Evolutionary conservation across 2,329 filamentous ascomycete genomes (phyloP).

Genomic region (Aureobasidium pullulans): DNA sequence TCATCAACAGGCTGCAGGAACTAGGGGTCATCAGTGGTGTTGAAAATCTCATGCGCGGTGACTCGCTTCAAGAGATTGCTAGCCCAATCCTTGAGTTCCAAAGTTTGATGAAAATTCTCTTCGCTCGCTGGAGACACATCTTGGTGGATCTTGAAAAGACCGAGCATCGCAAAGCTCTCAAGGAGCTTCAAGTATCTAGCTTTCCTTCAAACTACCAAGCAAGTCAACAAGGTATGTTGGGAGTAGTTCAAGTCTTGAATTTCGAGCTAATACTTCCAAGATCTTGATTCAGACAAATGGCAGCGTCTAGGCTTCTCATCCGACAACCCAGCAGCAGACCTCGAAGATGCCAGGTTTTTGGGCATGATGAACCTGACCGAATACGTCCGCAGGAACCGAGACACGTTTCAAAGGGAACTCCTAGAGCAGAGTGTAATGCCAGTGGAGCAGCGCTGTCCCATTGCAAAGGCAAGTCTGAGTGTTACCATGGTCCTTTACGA

Average conservation of each 20-base stretch:
- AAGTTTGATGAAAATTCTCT: constrained; percentile 75
- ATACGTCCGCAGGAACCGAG: constrained; percentile 85
- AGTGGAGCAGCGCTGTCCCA: constrained; percentile 67
- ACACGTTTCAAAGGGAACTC: constrained; percentile 83
- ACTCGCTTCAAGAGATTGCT: constrained; percentile 80
- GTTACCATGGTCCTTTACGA: constrained; percentile 87
- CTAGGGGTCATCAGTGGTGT: constrained; percentile 87
- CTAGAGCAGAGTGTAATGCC: constrained; percentile 78
- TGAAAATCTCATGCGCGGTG: constrained; percentile 87
- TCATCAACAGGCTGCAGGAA: constrained; percentile 89
- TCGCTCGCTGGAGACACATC: constrained; percentile 70
- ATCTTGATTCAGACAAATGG: constrained; percentile 88
- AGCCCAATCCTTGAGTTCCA: constrained; percentile 91
- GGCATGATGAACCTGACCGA: constrained; percentile 98
- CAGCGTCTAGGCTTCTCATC: constrained; percentile 82
- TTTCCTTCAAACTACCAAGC: background rate
- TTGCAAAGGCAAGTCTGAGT: constrained; percentile 78
- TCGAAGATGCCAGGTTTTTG: constrained; percentile 76
- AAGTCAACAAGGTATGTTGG: constrained; percentile 19
- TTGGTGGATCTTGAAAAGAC: constrained; percentile 75
- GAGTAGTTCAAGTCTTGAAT: constrained; percentile 17
- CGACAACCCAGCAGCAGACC: constrained; percentile 80
- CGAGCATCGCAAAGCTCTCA: constrained; percentile 81
- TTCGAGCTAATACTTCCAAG: constrained; percentile 30
- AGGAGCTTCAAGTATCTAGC: constrained; percentile 51